Percentiles rank a stretch among this genome's conserved stretches.
phyloP scores from a whole-genome alignment of 2,329 filamentous ascomycete genomes.

The Gnomoniopsis sp. region DNA sequence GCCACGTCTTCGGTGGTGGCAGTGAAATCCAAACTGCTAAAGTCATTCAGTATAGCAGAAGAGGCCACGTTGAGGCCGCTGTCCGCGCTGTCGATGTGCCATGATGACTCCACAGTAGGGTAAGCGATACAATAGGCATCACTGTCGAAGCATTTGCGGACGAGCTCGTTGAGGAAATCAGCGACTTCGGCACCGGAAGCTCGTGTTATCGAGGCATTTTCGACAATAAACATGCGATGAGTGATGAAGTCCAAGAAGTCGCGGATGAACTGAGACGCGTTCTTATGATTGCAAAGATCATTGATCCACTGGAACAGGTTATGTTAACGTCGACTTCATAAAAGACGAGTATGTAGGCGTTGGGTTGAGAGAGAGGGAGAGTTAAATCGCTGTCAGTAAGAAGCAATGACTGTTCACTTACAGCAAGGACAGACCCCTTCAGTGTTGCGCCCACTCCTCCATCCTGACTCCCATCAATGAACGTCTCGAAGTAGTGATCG shows the following conservation, averaged over 20 bases:
- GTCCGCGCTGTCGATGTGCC: slow-evolving; percentile 8
- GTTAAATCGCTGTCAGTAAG: not conserved
- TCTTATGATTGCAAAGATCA: slow-evolving; percentile 16
- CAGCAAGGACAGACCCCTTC: slow-evolving; percentile 17
- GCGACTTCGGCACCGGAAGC: slow-evolving; percentile 19
- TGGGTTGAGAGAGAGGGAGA: not conserved
- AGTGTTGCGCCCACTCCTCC: slow-evolving; percentile 16
- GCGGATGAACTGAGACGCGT: slow-evolving; percentile 17
- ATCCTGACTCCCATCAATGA: slow-evolving; percentile 15
- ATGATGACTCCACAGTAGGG: not conserved
- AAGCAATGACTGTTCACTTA: slow-evolving; percentile 4
- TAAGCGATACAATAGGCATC: slow-evolving; percentile 16
- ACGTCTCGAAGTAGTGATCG: slow-evolving; percentile 18
- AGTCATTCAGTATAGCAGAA: slow-evolving; percentile 8
- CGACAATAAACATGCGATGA: slow-evolving; percentile 19
- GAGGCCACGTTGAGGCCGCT: slow-evolving; percentile 3
- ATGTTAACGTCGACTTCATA: not conserved
- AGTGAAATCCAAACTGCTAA: slow-evolving; percentile 2
- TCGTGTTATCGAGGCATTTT: slow-evolving; percentile 12
- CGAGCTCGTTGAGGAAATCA: slow-evolving; percentile 11
- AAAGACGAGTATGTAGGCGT: not conserved
- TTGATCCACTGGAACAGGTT: slow-evolving; percentile 13
- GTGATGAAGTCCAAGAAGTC: slow-evolving; percentile 20
- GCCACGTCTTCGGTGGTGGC: slow-evolving; percentile 4
- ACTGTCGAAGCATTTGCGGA: slow-evolving; percentile 12